phyloP scores from a whole-genome alignment of 345 rosid species.

The Camelina neglecta region DNA sequence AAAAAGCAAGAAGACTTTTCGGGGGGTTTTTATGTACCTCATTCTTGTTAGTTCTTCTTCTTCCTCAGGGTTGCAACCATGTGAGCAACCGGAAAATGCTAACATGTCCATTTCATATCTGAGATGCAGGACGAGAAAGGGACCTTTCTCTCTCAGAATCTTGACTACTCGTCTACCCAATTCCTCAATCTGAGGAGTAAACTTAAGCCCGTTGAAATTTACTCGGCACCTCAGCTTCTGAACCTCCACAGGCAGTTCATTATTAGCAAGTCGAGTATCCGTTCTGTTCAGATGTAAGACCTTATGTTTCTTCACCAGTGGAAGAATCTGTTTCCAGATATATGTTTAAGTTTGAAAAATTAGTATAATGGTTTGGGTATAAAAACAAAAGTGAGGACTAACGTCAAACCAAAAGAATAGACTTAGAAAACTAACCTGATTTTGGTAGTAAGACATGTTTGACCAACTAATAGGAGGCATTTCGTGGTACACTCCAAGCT shows the following conservation, averaged over 20 bases:
- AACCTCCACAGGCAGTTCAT: constrained; percentile 72
- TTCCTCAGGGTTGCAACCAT: constrained; percentile 79
- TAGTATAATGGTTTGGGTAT: background rate
- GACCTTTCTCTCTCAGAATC: constrained; percentile 82
- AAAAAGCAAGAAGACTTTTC: constrained; percentile 19
- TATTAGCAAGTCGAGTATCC: constrained; percentile 92
- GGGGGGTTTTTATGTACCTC: constrained; percentile 53
- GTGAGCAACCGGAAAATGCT: constrained; percentile 96
- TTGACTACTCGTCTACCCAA: constrained; percentile 72
- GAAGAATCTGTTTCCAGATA: constrained; percentile 74
- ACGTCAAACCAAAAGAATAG: background rate
- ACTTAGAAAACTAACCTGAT: constrained; percentile 58
- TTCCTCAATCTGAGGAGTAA: constrained; percentile 82
- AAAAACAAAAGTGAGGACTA: constrained; percentile 18
- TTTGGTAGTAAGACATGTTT: constrained; percentile 73
- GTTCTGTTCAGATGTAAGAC: constrained; percentile 88
- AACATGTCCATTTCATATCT: constrained; percentile 99
- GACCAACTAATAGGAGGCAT: constrained; percentile 98
- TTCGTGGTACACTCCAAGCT: constrained; percentile 64
- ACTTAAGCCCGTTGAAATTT: constrained; percentile 79
- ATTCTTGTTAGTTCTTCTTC: constrained; percentile 82
- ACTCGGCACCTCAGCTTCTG: constrained; percentile 94
- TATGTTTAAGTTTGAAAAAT: constrained; percentile 22
- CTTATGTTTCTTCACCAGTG: constrained; percentile 78
- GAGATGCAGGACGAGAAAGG: constrained; percentile 89